Percentiles rank a stretch among this genome's conserved stretches.
Evolutionary conservation across 768 basidiomycete species (phyloP).

Genomic region (Trametes sanguinea): DNA sequence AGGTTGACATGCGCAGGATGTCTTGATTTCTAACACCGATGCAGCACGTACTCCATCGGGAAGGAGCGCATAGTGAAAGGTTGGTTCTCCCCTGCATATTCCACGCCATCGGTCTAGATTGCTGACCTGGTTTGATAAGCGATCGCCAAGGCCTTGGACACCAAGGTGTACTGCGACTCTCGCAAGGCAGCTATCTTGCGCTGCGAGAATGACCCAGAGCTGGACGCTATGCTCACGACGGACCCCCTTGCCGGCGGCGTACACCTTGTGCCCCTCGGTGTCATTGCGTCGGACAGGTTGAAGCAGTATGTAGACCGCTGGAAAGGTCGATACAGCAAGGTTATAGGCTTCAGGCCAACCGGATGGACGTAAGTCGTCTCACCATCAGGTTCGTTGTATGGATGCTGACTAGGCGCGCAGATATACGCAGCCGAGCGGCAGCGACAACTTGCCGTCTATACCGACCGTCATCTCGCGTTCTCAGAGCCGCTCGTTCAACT

Average conservation of each 20-base stretch:
- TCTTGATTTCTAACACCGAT: background rate
- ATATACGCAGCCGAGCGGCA: slow-evolving; percentile 66
- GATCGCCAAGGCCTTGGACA: slow-evolving; percentile 76
- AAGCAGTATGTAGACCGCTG: slow-evolving; percentile 76
- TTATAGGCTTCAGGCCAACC: slow-evolving; percentile 87
- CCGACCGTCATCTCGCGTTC: slow-evolving; percentile 66
- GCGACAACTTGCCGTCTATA: slow-evolving; percentile 62
- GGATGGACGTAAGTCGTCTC: slow-evolving; percentile 85
- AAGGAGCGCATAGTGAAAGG: slow-evolving; percentile 98
- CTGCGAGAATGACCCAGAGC: slow-evolving; percentile 82
- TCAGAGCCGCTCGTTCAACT: slow-evolving; percentile 68
- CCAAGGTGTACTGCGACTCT: slow-evolving; percentile 87
- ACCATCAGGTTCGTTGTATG: background rate
- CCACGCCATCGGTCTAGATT: no score
- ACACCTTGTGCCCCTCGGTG: slow-evolving; percentile 80
- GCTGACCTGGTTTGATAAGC: slow-evolving; percentile 44
- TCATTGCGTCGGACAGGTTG: slow-evolving; percentile 76
- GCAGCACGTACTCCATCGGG: slow-evolving; percentile 93
- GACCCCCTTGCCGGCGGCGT: slow-evolving; percentile 79
- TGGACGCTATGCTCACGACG: slow-evolving; percentile 73
- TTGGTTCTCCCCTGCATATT: slow-evolving; percentile 29
- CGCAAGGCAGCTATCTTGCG: slow-evolving; percentile 81
- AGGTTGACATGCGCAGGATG: background rate
- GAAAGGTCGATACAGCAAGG: slow-evolving; percentile 66
- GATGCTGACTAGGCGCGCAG: slow-evolving; percentile 36